Conservation (phyloP, 2,329 filamentous ascomycete species). For the Penicillium sp. region DNA sequence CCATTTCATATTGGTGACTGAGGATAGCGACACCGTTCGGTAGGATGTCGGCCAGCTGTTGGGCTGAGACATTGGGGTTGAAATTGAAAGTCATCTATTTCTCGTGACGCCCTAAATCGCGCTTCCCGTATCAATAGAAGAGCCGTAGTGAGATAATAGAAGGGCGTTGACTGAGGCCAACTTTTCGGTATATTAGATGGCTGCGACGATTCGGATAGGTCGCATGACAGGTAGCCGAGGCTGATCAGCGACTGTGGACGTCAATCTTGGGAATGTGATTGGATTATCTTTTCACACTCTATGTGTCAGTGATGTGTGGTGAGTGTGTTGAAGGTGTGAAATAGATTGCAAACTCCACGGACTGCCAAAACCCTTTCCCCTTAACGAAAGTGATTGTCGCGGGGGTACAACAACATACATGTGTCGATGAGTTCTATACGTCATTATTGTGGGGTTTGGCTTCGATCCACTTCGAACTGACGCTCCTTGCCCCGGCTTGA, state of each 20-base stretch:
- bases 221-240: not conserved
- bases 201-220: not conserved
- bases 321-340: too few species aligned
- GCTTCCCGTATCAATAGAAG: not conserved
- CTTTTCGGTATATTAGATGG: not conserved
- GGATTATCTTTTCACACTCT: not conserved
- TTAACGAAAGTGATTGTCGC: not conserved
- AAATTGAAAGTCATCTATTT: constrained; percentile 7
- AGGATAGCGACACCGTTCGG: constrained; percentile 26
- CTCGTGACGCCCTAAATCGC: too few species aligned
- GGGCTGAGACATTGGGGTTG: constrained; percentile 15
- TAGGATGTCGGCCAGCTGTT: constrained; percentile 29
- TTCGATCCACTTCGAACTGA: constrained; percentile 5
- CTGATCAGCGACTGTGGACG: not conserved
- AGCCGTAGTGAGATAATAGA: not conserved
- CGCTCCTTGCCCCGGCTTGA: not conserved
- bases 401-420: not conserved
- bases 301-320: not conserved
- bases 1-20: constrained; percentile 16
- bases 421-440: not conserved
- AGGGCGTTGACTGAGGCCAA: not conserved
- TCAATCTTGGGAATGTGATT: not conserved
- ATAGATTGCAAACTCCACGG: too few species aligned
- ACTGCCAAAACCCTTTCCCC: too few species aligned
- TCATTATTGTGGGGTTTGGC: constrained; percentile 6